Percentiles rank a stretch among this genome's conserved stretches.
phyloP scores from a whole-genome alignment of 78 protist genomes.

The Polysphondylium violaceum region DNA sequence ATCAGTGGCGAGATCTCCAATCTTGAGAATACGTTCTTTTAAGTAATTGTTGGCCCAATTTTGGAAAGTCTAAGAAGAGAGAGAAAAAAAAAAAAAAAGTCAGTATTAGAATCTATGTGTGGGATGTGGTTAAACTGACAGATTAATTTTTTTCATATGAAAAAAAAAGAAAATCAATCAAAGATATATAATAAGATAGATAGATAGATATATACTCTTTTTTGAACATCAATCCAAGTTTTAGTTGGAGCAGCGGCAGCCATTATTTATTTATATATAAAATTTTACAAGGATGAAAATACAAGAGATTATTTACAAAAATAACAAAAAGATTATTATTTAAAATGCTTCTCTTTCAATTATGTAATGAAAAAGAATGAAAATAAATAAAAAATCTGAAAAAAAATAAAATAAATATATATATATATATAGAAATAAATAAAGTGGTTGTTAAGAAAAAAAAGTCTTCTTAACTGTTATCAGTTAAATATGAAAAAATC shows the following conservation, averaged over 20 bases:
- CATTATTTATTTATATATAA: conserved; percentile 14
- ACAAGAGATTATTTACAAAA: background rate
- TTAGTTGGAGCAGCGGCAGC: conserved; percentile 4
- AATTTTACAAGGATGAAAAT: background rate
- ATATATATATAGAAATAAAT: too few relatives aligned
- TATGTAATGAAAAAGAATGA: background rate
- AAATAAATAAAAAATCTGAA: too few relatives aligned
- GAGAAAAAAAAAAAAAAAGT: background rate
- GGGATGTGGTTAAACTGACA: too few relatives aligned
- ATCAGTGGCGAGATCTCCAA: conserved; percentile 84
- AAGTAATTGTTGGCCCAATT: conserved; percentile 93
- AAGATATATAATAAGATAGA: background rate
- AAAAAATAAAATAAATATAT: too few relatives aligned
- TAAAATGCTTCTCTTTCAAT: too few relatives aligned
- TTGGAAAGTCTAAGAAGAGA: conserved; percentile 87
- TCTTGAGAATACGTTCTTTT: conserved; percentile 80
- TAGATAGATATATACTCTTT: conserved; percentile 45
- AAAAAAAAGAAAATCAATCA: background rate
- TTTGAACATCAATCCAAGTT: conserved; percentile 84
- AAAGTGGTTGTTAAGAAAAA: too few relatives aligned
- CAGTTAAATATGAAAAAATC: too few relatives aligned
- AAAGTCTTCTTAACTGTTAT: too few relatives aligned
- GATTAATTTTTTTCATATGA: background rate
- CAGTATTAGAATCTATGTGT: background rate
- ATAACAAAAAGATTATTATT: too few relatives aligned